Conservation (phyloP, 2,329 filamentous ascomycete species). For the Onygenales sp. region DNA sequence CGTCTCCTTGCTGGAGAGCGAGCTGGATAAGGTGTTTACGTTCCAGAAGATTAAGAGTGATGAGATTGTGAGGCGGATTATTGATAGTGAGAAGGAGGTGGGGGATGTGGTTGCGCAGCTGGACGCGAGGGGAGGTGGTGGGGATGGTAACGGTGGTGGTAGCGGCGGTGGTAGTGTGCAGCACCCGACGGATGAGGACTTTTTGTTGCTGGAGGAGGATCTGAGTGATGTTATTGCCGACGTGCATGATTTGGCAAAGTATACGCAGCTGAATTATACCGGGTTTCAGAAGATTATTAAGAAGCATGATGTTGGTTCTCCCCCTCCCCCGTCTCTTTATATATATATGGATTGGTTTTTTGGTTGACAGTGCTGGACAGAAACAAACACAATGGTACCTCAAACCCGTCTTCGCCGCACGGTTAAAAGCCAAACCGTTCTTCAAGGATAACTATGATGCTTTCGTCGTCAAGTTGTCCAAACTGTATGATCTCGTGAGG, state of each 20-base stretch:
- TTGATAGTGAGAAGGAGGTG: conserved; percentile 80
- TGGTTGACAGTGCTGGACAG: conserved; percentile 33
- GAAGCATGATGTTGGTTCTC: conserved; percentile 76
- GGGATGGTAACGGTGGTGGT: background rate
- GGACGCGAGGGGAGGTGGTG: conserved; percentile 30
- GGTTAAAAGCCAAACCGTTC: conserved; percentile 92
- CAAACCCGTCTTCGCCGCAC: conserved; percentile 88
- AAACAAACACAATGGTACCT: conserved; percentile 93
- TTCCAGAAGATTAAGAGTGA: conserved; percentile 97
- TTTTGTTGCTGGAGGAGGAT: conserved; percentile 85
- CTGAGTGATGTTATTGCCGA: conserved; percentile 97
- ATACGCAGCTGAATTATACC: conserved; percentile 96
- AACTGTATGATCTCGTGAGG: conserved; percentile 86
- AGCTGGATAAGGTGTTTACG: conserved; percentile 94
- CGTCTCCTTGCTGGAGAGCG: conserved; percentile 73
- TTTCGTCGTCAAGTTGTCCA: conserved; percentile 88
- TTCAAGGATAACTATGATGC: conserved; percentile 99
- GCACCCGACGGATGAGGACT: conserved; percentile 71
- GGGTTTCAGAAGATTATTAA: conserved; percentile 99
- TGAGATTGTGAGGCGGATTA: conserved; percentile 87
- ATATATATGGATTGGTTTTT: background rate
- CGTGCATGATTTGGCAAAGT: conserved; percentile 95
- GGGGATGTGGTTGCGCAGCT: conserved; percentile 72
- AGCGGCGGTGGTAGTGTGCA: conserved; percentile 1
- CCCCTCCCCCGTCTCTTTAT: background rate